Percentiles rank a stretch among this genome's conserved stretches.
Conservation (phyloP, 1,139 yeast species). For the Protomyces pachydermus region DNA sequence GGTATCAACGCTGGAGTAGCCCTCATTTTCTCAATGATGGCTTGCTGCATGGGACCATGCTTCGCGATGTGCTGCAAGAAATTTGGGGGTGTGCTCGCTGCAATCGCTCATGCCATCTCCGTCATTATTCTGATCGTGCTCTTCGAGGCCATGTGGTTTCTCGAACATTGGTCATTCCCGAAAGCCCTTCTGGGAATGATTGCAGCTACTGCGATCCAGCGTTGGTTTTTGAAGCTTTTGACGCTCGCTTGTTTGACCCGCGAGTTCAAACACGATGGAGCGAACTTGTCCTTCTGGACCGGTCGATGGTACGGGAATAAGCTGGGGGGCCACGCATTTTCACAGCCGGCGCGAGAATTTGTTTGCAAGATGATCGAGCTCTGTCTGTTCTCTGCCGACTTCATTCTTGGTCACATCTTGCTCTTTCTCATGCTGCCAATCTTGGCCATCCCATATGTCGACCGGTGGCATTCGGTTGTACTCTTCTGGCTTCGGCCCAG, state of each 20-base stretch:
- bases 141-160: slow-evolving; percentile 81
- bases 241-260: slow-evolving; percentile 78
- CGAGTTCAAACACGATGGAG: slow-evolving; percentile 94
- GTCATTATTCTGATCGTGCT: slow-evolving; percentile 51
- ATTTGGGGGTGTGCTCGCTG: slow-evolving; percentile 97
- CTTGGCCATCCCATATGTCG: slow-evolving; percentile 77
- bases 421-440: slow-evolving; percentile 87
- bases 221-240: slow-evolving; percentile 79
- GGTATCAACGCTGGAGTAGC: slow-evolving; percentile 73
- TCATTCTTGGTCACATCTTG: slow-evolving; percentile 81
- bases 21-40: slow-evolving; percentile 62
- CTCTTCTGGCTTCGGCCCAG: slow-evolving; percentile 98
- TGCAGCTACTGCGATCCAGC: slow-evolving; percentile 80
- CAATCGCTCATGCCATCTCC: slow-evolving; percentile 86
- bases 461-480: slow-evolving; percentile 98
- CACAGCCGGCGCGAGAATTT: slow-evolving; percentile 96
- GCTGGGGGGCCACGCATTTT: slow-evolving; percentile 90
- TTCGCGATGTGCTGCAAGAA: slow-evolving; percentile 94
- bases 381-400: slow-evolving; percentile 96
- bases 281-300: slow-evolving; percentile 98
- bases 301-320: slow-evolving; percentile 98
- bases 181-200: slow-evolving; percentile 83
- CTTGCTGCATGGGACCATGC: slow-evolving; percentile 97
- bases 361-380: slow-evolving; percentile 89
- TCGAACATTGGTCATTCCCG: slow-evolving; percentile 85